phyloP scores from a whole-genome alignment of 148 eudicot genomes.

The Mesembryanthemum crystallinum region DNA sequence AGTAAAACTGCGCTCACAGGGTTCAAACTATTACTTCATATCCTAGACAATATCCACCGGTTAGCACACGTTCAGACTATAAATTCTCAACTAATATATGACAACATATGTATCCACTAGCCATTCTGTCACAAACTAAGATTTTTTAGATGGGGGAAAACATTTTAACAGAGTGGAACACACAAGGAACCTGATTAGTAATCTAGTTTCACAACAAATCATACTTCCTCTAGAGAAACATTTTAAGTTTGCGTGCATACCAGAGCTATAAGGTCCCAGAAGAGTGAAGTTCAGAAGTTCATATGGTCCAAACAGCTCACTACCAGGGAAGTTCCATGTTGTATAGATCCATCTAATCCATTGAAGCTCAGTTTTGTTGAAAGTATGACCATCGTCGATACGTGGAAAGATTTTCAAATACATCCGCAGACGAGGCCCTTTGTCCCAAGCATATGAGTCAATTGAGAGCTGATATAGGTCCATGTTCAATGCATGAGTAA shows the following conservation, averaged over 20 bases:
- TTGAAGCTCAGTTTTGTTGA: conserved; percentile 62
- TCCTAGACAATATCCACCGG: neutral
- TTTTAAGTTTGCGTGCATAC: conserved; percentile 37
- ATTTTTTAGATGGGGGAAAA: neutral
- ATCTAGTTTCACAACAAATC: neutral
- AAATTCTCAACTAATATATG: neutral
- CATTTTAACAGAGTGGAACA: neutral
- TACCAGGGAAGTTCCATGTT: conserved; percentile 58
- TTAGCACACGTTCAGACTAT: neutral
- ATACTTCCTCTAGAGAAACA: neutral
- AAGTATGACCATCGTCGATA: conserved; percentile 28
- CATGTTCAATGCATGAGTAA: conserved; percentile 50
- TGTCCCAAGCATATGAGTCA: conserved; percentile 71
- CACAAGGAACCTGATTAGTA: neutral
- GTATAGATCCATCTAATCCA: conserved; percentile 47
- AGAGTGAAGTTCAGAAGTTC: conserved; percentile 91
- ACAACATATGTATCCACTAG: neutral
- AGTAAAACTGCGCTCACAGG: too few species aligned
- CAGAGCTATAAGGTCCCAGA: conserved; percentile 59
- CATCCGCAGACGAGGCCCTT: conserved; percentile 87
- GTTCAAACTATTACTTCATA: neutral
- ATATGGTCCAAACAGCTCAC: conserved; percentile 85
- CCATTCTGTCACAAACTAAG: neutral
- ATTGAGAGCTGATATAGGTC: conserved; percentile 57
- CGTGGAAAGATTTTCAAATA: conserved; percentile 70